Percentiles rank a stretch among this genome's conserved stretches.
These are phyloP conservation scores for Diversispora epigaea DNA, from an alignment of 192 early-diverging fungal genomes.

Conservation along the genomic window DNA sequence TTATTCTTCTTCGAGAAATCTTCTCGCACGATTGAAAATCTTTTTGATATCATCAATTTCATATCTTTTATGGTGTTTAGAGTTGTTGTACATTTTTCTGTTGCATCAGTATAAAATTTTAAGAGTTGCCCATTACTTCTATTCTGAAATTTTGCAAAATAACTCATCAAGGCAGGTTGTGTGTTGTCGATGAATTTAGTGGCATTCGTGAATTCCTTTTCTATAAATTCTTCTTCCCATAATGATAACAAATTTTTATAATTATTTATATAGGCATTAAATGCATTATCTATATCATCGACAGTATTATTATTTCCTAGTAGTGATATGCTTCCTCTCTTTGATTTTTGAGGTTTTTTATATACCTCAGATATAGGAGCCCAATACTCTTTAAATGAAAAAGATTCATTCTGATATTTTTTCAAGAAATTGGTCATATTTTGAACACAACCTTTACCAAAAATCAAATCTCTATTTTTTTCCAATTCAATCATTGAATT, in stretches of 20 bases:
- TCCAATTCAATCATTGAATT: slow-evolving; percentile 28
- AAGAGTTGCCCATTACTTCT: slow-evolving; percentile 36
- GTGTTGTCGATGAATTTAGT: slow-evolving; percentile 17
- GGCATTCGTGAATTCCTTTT: slow-evolving; percentile 30
- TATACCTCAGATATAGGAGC: slow-evolving; percentile 44
- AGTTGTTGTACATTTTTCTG: slow-evolving; percentile 36
- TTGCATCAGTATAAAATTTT: slow-evolving; percentile 40
- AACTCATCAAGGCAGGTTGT: not conserved
- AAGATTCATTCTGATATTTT: slow-evolving; percentile 23
- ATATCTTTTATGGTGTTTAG: slow-evolving; percentile 42
- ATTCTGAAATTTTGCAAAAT: slow-evolving; percentile 36
- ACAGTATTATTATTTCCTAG: slow-evolving; percentile 34
- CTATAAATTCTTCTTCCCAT: slow-evolving; percentile 53
- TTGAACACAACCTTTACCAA: slow-evolving; percentile 34
- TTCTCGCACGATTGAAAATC: slow-evolving; percentile 40
- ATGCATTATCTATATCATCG: slow-evolving; percentile 47
- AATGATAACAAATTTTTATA: slow-evolving; percentile 47
- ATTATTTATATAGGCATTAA: slow-evolving; percentile 51
- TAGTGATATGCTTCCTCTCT: slow-evolving; percentile 1
- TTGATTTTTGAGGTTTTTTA: slow-evolving; percentile 38
- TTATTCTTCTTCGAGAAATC: slow-evolving; percentile 41
- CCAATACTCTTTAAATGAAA: slow-evolving; percentile 59
- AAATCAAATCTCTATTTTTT: slow-evolving; percentile 13
- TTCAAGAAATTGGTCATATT: slow-evolving; percentile 35
- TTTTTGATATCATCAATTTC: slow-evolving; percentile 40